These are phyloP conservation scores for Ogataea chonburiensis DNA, from an alignment of 805 yeast genomes.

Conservation along the genomic window DNA sequence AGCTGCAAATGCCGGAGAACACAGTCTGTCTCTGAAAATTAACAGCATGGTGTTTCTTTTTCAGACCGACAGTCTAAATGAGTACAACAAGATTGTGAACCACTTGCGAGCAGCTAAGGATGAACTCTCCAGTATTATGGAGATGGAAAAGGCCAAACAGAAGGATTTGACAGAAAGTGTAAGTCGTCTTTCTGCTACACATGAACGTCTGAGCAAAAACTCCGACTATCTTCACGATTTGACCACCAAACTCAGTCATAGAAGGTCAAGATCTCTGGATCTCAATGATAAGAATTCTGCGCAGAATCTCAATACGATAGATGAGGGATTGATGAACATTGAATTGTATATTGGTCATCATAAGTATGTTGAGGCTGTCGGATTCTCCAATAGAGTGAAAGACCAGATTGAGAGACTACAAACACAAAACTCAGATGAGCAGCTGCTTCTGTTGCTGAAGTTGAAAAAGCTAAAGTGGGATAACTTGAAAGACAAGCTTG, in stretches of 20 bases:
- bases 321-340: conserved; percentile 49
- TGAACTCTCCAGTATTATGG: conserved; percentile 55
- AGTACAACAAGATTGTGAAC: conserved; percentile 50
- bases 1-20: conserved; percentile 27
- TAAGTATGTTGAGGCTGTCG: conserved; percentile 44
- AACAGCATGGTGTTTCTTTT: conserved; percentile 44
- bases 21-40: conserved; percentile 20
- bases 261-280: conserved; percentile 55
- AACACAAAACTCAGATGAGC: conserved; percentile 21
- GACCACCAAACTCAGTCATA: conserved; percentile 55
- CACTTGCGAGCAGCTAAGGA: conserved; percentile 61
- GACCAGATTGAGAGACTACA: conserved; percentile 22
- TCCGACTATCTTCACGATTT: conserved; percentile 53
- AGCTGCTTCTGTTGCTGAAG: conserved; percentile 14
- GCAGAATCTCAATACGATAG: conserved; percentile 35
- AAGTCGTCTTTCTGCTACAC: conserved; percentile 37
- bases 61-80: conserved; percentile 60
- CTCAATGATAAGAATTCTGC: conserved; percentile 22
- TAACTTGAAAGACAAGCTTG: conserved; percentile 21
- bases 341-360: conserved; percentile 50
- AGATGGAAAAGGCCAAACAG: conserved; percentile 46
- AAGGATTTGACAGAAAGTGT: conserved; percentile 45
- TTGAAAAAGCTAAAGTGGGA: conserved; percentile 27
- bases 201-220: conserved; percentile 28
- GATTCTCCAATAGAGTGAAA: conserved; percentile 25